Evolutionary conservation across 352 stramenopile genomes (phyloP).

Genomic region (Phytopythium kandeliae): DNA sequence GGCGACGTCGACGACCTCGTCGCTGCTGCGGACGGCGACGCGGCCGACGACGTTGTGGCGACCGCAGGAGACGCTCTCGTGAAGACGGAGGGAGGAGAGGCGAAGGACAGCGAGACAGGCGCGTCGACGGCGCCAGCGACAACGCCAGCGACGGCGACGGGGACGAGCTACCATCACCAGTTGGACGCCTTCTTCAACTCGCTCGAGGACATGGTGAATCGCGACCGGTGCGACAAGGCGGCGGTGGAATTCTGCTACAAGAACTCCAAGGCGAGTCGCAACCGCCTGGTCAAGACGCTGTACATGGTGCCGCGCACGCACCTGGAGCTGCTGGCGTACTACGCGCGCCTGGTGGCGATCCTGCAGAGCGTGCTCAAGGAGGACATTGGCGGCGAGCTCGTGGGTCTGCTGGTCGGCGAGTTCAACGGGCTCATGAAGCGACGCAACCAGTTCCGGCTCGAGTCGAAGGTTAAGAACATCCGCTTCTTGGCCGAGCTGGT

Average conservation of each 20-base stretch:
- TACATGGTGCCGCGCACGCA: conserved; percentile 91
- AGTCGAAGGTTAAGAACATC: conserved; percentile 95
- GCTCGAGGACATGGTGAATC: conserved; percentile 92
- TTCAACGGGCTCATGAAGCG: conserved; percentile 94
- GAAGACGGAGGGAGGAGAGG: conserved; percentile 16
- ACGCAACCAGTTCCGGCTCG: conserved; percentile 91
- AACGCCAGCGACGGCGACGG: conserved; percentile 6
- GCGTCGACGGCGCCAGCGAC: background rate
- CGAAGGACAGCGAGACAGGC: conserved; percentile 13
- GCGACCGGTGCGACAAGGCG: conserved; percentile 94
- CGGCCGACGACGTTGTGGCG: conserved; percentile 13
- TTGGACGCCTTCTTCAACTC: conserved; percentile 89
- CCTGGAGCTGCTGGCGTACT: conserved; percentile 95
- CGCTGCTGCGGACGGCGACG: conserved; percentile 24
- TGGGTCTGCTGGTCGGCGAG: conserved; percentile 91
- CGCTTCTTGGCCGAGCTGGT: conserved; percentile 95
- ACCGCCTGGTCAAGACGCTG: conserved; percentile 89
- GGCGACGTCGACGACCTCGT: conserved; percentile 26
- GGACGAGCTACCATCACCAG: conserved; percentile 88
- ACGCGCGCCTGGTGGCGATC: conserved; percentile 91
- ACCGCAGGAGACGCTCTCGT: conserved; percentile 11
- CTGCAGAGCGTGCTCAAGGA: conserved; percentile 91
- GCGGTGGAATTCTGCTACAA: conserved; percentile 95
- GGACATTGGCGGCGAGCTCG: conserved; percentile 87
- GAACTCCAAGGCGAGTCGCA: conserved; percentile 92